Percentiles rank a stretch among this genome's conserved stretches.
Conservation (phyloP, 352 stramenopile species). For the Globisporangium rhizosaccharum region DNA sequence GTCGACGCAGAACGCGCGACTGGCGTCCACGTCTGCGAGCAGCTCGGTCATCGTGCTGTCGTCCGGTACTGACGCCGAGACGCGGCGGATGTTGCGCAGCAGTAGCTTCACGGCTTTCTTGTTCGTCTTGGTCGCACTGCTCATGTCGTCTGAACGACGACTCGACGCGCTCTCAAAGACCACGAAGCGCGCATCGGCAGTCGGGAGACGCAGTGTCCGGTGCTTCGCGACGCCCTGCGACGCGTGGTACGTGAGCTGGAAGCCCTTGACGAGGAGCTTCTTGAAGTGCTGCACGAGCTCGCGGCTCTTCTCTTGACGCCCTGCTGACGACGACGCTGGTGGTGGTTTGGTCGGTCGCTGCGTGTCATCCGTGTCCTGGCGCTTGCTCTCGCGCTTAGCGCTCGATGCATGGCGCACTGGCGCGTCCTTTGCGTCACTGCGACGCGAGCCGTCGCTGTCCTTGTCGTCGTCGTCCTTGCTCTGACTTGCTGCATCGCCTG, state of each 20-base stretch:
- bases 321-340: not conserved
- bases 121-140: constrained; percentile 19
- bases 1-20: constrained; percentile 40
- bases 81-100: constrained; percentile 49
- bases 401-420: no score
- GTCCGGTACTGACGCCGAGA: constrained; percentile 25
- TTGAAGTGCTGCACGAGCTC: constrained; percentile 68
- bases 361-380: not conserved
- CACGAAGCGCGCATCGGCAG: constrained; percentile 36
- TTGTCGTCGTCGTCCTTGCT: no score
- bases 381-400: not conserved
- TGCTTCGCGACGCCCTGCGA: constrained; percentile 38
- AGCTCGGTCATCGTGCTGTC: not conserved
- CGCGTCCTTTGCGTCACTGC: no score
- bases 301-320: constrained; percentile 42
- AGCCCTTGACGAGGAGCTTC: constrained; percentile 62
- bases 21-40: constrained; percentile 21
- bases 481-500: not conserved
- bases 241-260: constrained; percentile 56
- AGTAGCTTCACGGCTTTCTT: constrained; percentile 55
- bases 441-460: no score
- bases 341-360: not conserved
- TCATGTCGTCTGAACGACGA: not conserved
- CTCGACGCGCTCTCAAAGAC: constrained; percentile 40
- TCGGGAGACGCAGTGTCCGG: constrained; percentile 35